phyloP scores from a whole-genome alignment of 1,284 basidiomycete genomes.

The Boletus semigastroideus region DNA sequence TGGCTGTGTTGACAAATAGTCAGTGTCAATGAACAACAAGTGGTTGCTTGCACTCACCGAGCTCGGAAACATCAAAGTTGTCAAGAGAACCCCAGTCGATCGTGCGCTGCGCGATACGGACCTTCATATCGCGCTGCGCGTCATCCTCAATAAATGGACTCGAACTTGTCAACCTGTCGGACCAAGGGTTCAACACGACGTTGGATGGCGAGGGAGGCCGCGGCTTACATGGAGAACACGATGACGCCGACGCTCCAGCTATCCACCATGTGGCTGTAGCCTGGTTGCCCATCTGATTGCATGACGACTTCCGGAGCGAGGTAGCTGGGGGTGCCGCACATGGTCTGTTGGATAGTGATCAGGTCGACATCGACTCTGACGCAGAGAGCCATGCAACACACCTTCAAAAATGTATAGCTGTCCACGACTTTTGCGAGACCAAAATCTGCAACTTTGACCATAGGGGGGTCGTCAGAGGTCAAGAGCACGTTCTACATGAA shows the following conservation, averaged over 20 bases:
- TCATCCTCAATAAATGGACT: slow-evolving; percentile 75
- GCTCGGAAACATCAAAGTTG: slow-evolving; percentile 35
- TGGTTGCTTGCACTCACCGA: slow-evolving; percentile 32
- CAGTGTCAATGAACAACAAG: not conserved
- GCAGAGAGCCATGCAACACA: slow-evolving; percentile 33
- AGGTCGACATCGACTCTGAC: slow-evolving; percentile 5
- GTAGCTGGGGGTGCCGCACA: slow-evolving; percentile 85
- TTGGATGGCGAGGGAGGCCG: not conserved
- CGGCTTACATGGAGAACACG: slow-evolving; percentile 76
- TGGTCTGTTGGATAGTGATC: slow-evolving; percentile 51
- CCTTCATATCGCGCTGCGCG: slow-evolving; percentile 48
- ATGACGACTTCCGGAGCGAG: slow-evolving; percentile 88
- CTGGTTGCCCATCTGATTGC: slow-evolving; percentile 55
- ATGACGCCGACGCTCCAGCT: slow-evolving; percentile 95
- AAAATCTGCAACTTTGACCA: slow-evolving; percentile 88
- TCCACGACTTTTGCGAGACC: slow-evolving; percentile 89
- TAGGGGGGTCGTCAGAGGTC: slow-evolving; percentile 61
- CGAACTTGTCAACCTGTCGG: slow-evolving; percentile 63
- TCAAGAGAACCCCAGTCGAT: slow-evolving; percentile 63
- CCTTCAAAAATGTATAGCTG: slow-evolving; percentile 67
- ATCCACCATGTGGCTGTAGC: slow-evolving; percentile 85
- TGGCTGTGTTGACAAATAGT: slow-evolving; percentile 21
- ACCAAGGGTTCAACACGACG: slow-evolving; percentile 9
- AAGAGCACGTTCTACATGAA: slow-evolving; percentile 65
- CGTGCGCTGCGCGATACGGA: slow-evolving; percentile 52